Conservation (phyloP, 768 basidiomycete genomes). For the Lactarius quietus region DNA sequence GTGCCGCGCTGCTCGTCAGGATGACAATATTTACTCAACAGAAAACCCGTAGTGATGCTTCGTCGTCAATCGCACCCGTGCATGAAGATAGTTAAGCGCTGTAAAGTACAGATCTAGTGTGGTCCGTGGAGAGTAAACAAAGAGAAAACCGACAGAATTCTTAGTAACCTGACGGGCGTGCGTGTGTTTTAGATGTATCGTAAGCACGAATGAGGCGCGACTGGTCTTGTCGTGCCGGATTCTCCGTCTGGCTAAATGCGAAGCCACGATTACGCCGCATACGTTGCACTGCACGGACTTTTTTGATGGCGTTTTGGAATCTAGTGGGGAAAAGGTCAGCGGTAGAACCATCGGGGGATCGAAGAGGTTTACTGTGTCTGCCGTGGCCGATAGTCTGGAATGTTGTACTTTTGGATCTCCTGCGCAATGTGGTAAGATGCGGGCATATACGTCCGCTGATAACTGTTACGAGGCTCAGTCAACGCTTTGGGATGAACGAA, state of each 20-base stretch:
- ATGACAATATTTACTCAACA: background rate
- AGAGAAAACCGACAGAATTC: background rate
- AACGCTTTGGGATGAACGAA: constrained; percentile 11
- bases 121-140: constrained; percentile 1
- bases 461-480: constrained; percentile 45
- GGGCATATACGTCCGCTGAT: constrained; percentile 85
- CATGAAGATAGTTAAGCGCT: constrained; percentile 18
- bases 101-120: constrained; percentile 21
- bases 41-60: background rate
- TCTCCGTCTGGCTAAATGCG: constrained; percentile 97
- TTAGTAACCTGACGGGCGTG: constrained; percentile 68
- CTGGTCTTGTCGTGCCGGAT: constrained; percentile 80
- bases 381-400: constrained; percentile 92
- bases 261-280: constrained; percentile 97
- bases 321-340: constrained; percentile 38
- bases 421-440: constrained; percentile 97
- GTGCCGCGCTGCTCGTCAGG: background rate
- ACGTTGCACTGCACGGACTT: constrained; percentile 96
- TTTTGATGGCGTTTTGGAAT: constrained; percentile 99
- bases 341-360: constrained; percentile 16
- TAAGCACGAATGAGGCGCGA: constrained; percentile 80
- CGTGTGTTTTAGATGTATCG: constrained; percentile 74
- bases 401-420: constrained; percentile 98
- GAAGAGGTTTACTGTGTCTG: constrained; percentile 81
- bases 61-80: background rate